Conservation (phyloP, 148 eudicot genomes). For the Silene latifolia region DNA sequence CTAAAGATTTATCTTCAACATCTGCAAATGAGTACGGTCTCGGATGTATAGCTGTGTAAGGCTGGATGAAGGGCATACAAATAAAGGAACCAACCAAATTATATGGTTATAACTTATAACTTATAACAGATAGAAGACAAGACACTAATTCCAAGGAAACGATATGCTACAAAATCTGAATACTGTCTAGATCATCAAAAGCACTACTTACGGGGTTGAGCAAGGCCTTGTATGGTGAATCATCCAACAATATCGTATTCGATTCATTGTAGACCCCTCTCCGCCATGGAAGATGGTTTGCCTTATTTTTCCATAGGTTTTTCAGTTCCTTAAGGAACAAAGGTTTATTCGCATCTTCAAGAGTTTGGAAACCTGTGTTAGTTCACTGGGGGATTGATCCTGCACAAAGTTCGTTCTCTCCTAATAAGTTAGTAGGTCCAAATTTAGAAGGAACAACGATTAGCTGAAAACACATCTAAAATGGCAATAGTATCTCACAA, state of each 20-base stretch:
- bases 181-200: neutral
- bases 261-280: constrained; percentile 65
- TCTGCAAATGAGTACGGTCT: constrained; percentile 37
- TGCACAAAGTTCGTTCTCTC: constrained; percentile 35
- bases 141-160: neutral
- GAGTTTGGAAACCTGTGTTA: constrained; percentile 43
- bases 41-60: constrained; percentile 67
- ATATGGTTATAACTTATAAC: too few relatives aligned
- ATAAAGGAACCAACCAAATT: constrained; percentile 1
- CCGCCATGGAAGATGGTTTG: constrained; percentile 54
- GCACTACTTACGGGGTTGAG: constrained; percentile 64
- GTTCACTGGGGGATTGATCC: constrained; percentile 80
- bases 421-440: constrained; percentile 12
- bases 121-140: too few relatives aligned
- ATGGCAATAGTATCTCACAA: constrained; percentile 1
- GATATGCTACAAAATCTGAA: neutral
- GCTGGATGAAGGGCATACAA: constrained; percentile 36
- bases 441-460: neutral
- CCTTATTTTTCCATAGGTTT: constrained; percentile 58
- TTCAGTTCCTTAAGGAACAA: constrained; percentile 71
- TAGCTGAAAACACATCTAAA: neutral
- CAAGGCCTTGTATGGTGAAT: constrained; percentile 89
- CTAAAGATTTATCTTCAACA: constrained; percentile 49
- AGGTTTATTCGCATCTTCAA: constrained; percentile 61
- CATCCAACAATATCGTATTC: constrained; percentile 81